These are phyloP conservation scores for Mrakia blollopis DNA, from an alignment of 768 basidiomycete genomes.

Conservation along the genomic window DNA sequence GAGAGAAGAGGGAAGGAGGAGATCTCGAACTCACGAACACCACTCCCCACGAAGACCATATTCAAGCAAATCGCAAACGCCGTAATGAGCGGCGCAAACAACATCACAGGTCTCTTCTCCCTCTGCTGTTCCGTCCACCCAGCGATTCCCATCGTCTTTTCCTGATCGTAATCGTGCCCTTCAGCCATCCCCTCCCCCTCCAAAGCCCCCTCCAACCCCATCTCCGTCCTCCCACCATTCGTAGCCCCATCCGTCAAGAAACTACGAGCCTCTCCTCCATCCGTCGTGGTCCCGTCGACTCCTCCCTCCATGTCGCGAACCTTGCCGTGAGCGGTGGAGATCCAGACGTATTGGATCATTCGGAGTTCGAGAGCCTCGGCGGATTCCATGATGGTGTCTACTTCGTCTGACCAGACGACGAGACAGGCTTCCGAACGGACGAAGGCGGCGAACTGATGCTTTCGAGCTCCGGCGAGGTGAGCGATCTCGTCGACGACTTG, in stretches of 20 bases:
- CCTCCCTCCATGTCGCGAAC: not conserved
- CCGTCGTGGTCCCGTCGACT: not conserved
- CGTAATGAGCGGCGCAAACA: constrained; percentile 40
- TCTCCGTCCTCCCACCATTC: not conserved
- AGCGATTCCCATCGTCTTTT: constrained; percentile 37
- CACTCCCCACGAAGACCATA: constrained; percentile 37
- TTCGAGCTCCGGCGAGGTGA: constrained; percentile 69
- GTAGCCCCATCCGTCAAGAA: constrained; percentile 10
- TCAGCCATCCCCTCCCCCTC: not conserved
- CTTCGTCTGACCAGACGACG: constrained; percentile 75
- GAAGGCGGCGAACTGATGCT: constrained; percentile 86
- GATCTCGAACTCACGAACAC: constrained; percentile 45
- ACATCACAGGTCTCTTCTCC: constrained; percentile 37
- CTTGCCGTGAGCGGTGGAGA: constrained; percentile 36
- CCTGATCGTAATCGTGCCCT: constrained; percentile 35
- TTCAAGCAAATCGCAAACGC: constrained; percentile 40
- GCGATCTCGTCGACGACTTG: constrained; percentile 76
- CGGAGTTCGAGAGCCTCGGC: constrained; percentile 57
- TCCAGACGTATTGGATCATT: constrained; percentile 77
- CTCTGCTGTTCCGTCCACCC: constrained; percentile 32
- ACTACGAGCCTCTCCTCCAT: not conserved
- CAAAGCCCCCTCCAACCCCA: not conserved
- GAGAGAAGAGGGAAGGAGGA: constrained; percentile 45
- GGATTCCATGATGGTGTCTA: constrained; percentile 65
- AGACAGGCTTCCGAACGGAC: constrained; percentile 78